Conservation (phyloP, 139 green algal species). For the Zygnema cylindricum region DNA sequence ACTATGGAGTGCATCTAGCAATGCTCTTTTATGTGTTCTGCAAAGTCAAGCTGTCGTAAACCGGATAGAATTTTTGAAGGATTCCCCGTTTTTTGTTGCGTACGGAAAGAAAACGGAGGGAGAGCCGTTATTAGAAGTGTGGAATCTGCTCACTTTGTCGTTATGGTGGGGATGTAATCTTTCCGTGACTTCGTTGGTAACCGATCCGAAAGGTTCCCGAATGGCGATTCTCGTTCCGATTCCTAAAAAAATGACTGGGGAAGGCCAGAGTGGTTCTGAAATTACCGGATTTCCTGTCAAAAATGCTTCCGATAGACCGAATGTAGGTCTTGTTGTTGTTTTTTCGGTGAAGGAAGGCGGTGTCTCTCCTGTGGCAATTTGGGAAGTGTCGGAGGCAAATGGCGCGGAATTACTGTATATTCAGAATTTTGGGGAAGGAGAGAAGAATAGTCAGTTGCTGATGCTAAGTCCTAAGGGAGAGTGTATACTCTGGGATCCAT, state of each 20-base stretch:
- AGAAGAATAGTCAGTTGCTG: background rate
- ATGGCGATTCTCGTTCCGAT: background rate
- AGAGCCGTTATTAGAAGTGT: slow-evolving; percentile 62
- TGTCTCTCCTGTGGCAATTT: slow-evolving; percentile 9
- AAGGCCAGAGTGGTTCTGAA: background rate
- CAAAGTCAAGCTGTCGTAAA: slow-evolving; percentile 13
- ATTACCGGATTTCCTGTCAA: background rate
- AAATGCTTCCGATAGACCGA: background rate
- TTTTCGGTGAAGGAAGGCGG: background rate
- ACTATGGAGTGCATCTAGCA: slow-evolving; percentile 73
- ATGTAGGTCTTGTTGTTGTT: background rate
- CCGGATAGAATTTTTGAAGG: slow-evolving; percentile 67
- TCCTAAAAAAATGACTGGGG: background rate
- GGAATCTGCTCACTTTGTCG: slow-evolving; percentile 69
- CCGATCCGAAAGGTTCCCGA: background rate
- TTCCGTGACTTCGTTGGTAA: slow-evolving; percentile 41
- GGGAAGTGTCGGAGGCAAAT: background rate
- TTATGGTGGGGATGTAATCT: slow-evolving; percentile 66
- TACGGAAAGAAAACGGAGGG: background rate
- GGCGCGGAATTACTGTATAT: slow-evolving; percentile 1
- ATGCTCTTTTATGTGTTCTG: slow-evolving; percentile 66
- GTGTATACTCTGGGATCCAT: background rate
- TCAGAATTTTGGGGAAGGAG: background rate
- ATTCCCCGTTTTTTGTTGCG: slow-evolving; percentile 66
- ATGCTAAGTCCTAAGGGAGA: background rate